Percentiles rank a stretch among this genome's conserved stretches.
Evolutionary conservation across 495 filamentous ascomycete genomes (phyloP).

Genomic region (Neurospora tetrasperma): DNA sequence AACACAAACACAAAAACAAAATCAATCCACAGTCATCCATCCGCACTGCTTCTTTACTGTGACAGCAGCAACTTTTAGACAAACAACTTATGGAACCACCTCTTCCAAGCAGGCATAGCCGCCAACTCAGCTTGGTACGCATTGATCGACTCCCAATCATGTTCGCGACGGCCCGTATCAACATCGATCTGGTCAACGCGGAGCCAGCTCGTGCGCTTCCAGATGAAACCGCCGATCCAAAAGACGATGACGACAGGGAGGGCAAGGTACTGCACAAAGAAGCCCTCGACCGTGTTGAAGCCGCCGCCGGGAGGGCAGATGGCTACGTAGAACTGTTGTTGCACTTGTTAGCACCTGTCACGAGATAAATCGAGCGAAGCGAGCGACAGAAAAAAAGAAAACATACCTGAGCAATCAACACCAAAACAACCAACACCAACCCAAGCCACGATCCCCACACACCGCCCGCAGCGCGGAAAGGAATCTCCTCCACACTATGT

Average conservation of each 20-base stretch:
- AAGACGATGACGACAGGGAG: constrained; percentile 70
- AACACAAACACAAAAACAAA: neutral
- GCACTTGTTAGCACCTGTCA: neutral
- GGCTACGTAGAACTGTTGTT: constrained; percentile 38
- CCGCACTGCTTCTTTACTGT: too few relatives aligned
- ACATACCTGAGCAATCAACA: constrained; percentile 52
- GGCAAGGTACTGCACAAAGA: constrained; percentile 76
- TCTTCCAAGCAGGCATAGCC: constrained; percentile 41
- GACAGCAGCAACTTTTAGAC: constrained; percentile 23
- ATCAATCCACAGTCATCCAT: too few relatives aligned
- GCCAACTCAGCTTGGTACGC: constrained; percentile 32
- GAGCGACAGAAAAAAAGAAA: neutral
- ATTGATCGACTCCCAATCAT: constrained; percentile 47
- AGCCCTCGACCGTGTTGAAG: constrained; percentile 44
- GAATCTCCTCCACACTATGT: constrained; percentile 56
- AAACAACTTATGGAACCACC: constrained; percentile 33
- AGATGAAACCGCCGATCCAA: constrained; percentile 54
- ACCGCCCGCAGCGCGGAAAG: constrained; percentile 56
- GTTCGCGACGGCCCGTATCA: constrained; percentile 49
- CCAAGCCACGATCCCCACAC: constrained; percentile 60
- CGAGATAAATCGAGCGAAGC: constrained; percentile 3
- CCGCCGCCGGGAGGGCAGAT: constrained; percentile 34
- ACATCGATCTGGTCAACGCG: constrained; percentile 48
- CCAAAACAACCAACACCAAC: constrained; percentile 46
- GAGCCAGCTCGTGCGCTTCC: constrained; percentile 53